Conservation (phyloP, 176 grass and related monocot species). For the Phragmites australis region DNA sequence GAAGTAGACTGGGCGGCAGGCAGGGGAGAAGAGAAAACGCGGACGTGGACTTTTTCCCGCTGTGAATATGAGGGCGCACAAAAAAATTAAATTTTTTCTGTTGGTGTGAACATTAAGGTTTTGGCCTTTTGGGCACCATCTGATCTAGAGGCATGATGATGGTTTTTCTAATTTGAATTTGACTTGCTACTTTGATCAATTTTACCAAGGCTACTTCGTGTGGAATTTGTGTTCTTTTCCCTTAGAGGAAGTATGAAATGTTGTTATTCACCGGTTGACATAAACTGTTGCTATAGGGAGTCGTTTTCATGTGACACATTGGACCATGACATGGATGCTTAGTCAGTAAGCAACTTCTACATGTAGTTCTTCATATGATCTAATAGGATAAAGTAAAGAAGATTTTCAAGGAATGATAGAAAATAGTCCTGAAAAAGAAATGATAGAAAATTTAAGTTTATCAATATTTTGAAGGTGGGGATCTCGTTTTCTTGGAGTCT, state of each 20-base stretch:
- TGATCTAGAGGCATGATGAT: no score
- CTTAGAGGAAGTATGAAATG: no score
- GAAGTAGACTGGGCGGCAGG: constrained; percentile 18
- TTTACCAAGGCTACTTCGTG: background rate
- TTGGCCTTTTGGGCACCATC: no score
- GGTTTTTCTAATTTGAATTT: no score
- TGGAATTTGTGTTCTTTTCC: no score
- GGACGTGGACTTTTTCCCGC: constrained; percentile 24
- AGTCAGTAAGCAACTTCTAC: background rate
- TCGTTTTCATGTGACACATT: background rate
- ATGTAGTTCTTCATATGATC: background rate
- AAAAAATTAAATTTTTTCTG: background rate
- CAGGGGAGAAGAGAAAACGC: constrained; percentile 1
- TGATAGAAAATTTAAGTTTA: no score
- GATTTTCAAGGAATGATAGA: background rate
- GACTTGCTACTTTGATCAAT: background rate
- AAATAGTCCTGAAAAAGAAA: no score
- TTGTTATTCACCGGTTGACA: background rate
- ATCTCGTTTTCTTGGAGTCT: no score
- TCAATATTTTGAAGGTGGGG: no score
- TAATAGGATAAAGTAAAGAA: background rate
- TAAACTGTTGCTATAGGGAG: background rate
- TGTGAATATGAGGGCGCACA: background rate
- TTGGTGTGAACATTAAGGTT: no score
- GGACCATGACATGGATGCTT: background rate